These are phyloP conservation scores for Euphorbia lathyris DNA, from an alignment of 345 rosid genomes.

Conservation along the genomic window DNA sequence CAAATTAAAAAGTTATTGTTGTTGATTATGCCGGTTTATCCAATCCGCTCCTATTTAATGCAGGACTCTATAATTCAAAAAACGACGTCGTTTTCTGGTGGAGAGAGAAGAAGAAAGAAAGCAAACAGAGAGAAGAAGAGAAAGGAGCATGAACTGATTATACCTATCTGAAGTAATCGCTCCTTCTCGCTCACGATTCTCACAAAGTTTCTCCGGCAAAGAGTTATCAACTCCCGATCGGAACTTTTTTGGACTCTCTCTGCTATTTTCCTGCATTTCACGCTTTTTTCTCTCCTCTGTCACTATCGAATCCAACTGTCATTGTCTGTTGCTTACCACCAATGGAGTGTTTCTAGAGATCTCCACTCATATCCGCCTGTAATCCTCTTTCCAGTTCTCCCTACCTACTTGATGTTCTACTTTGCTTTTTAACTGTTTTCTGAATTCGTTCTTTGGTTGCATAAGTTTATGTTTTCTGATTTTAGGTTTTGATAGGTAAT, in stretches of 20 bases:
- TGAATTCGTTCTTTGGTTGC: not conserved
- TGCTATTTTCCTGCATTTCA: not conserved
- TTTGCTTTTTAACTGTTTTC: not conserved
- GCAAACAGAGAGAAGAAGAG: not conserved
- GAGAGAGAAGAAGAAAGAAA: not conserved
- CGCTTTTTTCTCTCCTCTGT: not conserved
- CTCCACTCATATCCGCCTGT: conserved; percentile 15
- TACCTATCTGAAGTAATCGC: not conserved
- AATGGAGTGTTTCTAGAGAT: conserved; percentile 29
- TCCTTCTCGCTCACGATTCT: not conserved
- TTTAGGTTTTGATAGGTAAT: conserved; percentile 42
- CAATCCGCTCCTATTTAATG: not conserved
- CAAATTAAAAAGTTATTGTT: too few species aligned
- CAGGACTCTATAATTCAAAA: not conserved
- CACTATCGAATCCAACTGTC: conserved; percentile 7
- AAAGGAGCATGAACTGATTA: not conserved
- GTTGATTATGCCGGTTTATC: not conserved
- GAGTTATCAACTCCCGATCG: not conserved
- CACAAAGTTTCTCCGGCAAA: not conserved
- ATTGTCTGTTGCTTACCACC: not conserved
- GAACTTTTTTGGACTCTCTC: not conserved
- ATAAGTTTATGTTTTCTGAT: conserved; percentile 14
- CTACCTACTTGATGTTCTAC: not conserved
- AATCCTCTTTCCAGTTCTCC: conserved; percentile 12
- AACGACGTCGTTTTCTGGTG: conserved; percentile 5